Conservation (phyloP, 495 filamentous ascomycete species). For the Penicillium mononematosum region DNA sequence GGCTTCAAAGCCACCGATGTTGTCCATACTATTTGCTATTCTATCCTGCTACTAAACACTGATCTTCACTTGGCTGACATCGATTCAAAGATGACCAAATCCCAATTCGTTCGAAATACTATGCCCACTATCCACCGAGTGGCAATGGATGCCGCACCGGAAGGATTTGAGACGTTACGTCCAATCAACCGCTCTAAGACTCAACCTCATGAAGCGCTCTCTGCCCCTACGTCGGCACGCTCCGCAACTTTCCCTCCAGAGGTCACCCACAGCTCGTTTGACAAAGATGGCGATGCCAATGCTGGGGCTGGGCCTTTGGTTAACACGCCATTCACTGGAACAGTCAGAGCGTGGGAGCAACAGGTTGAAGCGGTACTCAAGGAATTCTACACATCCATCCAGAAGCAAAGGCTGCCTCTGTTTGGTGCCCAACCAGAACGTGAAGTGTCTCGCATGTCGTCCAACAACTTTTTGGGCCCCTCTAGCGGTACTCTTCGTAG, state of each 20-base stretch:
- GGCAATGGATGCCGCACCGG: slow-evolving; percentile 65
- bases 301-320: slow-evolving; percentile 62
- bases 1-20: slow-evolving; percentile 91
- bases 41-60: slow-evolving; percentile 90
- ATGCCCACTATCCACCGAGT: slow-evolving; percentile 83
- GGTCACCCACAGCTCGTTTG: slow-evolving; percentile 15
- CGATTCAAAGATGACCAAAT: slow-evolving; percentile 91
- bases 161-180: slow-evolving; percentile 59
- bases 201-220: slow-evolving; percentile 13
- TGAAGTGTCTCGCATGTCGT: slow-evolving; percentile 40
- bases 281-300: slow-evolving; percentile 30
- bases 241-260: slow-evolving; percentile 28
- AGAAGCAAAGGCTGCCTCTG: slow-evolving; percentile 78
- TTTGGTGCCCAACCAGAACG: slow-evolving; percentile 59
- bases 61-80: slow-evolving; percentile 95
- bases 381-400: slow-evolving; percentile 87
- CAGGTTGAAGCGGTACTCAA: slow-evolving; percentile 88
- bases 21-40: slow-evolving; percentile 96
- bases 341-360: slow-evolving; percentile 78
- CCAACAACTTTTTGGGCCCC: slow-evolving; percentile 49
- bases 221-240: slow-evolving; percentile 22
- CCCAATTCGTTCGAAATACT: slow-evolving; percentile 94
- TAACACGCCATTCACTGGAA: slow-evolving; percentile 72
- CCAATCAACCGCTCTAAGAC: slow-evolving; percentile 39
- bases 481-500: slow-evolving; percentile 65